Conservation (phyloP, 139 green algal genomes). For the Spirogloea muscicola region DNA sequence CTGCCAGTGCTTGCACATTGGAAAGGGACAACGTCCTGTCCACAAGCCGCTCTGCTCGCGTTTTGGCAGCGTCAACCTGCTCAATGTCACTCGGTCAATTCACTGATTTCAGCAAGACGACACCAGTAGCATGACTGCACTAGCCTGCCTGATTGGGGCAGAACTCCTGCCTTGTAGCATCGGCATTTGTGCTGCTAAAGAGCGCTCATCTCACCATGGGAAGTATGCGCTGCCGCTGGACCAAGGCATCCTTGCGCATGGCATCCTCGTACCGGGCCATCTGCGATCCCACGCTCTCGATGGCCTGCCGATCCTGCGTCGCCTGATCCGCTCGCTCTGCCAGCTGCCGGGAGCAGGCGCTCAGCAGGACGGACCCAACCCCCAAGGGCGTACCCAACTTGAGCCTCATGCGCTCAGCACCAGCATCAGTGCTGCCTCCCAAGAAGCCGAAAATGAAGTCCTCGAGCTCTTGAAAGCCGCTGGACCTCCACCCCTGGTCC, state of each 20-base stretch:
- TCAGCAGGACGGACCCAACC: constrained; percentile 77
- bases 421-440: constrained; percentile 40
- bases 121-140: no score
- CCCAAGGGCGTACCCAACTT: constrained; percentile 92
- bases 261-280: constrained; percentile 64
- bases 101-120: no score
- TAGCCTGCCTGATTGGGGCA: no score
- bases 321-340: constrained; percentile 45
- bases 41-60: no score
- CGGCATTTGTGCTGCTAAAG: no score
- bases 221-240: constrained; percentile 55
- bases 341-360: constrained; percentile 60
- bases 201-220: no score
- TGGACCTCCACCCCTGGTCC: constrained; percentile 16
- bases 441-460: constrained; percentile 76
- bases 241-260: constrained; percentile 72
- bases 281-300: constrained; percentile 63
- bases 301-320: constrained; percentile 52
- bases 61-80: no score
- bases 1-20: no score
- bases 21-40: no score
- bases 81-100: no score
- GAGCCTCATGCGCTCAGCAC: constrained; percentile 76
- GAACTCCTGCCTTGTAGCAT: no score
- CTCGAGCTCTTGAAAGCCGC: constrained; percentile 46